Evolutionary conservation across 208 protist genomes (phyloP), one percentile per base, ranked within the genome.

Genomic region (Kentomonas sorsogonicus): DNA sequence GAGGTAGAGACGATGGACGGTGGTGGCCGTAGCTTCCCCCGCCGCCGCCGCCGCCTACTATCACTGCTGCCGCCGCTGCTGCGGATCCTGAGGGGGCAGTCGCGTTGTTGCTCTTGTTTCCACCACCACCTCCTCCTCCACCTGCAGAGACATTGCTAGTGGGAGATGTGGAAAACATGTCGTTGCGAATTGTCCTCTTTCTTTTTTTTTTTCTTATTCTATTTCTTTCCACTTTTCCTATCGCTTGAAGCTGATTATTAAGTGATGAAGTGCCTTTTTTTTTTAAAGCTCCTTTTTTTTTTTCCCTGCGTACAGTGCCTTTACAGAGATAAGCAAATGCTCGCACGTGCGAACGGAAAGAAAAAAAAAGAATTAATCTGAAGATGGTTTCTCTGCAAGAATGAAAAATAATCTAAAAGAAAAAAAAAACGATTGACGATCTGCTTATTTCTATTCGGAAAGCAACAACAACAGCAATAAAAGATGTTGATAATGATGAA

Each of bases 301-400:
- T 47, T 10, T 4, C 4, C 15, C 7, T 47, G n/a, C 16, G 6
- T 10, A 11, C 43, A 11, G 6, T 47, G 4, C n/a, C n/a, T 47
- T 47, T 20, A 5, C 7, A 47, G 15, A 47, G 23, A 26, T 5
- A 47, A 5, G 41, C 9, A 46, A n/a, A 9, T 46, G 10, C 18
- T n/a, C 20, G 7, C 20, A 26, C 18, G 5, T 46, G 41, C 18
- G 7, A 46, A 20, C 5, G 5, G 18, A 40, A 61, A 36, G 30
- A 39, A 23, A 27, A 52, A 62, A 63, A 40, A 38, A 63, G 44
- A 36, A 46, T 5, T 60, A 60, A 45, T 60, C 45, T 50, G 33
- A 47, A 60, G 30, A 60, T n/a, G n/a, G n/a, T 59, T 54, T 30
- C 50, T 48, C 41, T 45, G 23, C 27, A 52, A 53, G 0, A 6